These are phyloP conservation scores for Paulownia fortunei DNA, from an alignment of 257 asterid species.

Conservation along the genomic window DNA sequence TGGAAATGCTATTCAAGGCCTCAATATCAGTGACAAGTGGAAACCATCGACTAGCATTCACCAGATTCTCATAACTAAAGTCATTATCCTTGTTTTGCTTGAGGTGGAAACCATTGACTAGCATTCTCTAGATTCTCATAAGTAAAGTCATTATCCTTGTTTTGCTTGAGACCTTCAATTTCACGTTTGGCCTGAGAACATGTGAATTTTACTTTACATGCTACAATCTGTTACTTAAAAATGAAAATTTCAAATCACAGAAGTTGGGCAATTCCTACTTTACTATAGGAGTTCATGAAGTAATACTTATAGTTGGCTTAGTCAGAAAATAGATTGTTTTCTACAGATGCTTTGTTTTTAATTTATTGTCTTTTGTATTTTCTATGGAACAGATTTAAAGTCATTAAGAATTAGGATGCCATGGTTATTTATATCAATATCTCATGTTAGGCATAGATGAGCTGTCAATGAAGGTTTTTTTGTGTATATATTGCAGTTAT, in stretches of 20 bases:
- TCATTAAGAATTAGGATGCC: slow-evolving; percentile 16
- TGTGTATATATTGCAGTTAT: slow-evolving; percentile 59
- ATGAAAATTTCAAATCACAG: neutral
- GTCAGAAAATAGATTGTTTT: neutral
- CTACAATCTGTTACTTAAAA: neutral
- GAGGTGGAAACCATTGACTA: neutral
- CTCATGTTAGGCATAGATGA: slow-evolving; percentile 17
- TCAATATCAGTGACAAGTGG: neutral
- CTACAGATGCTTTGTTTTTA: neutral
- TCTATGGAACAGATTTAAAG: neutral
- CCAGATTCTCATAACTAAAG: neutral
- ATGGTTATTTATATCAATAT: neutral
- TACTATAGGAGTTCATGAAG: neutral
- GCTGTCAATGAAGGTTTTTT: neutral
- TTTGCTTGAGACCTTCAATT: neutral
- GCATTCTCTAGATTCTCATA: neutral
- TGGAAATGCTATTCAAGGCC: neutral
- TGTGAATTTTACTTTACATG: neutral
- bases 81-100: slow-evolving; percentile 5
- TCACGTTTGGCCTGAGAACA: neutral
- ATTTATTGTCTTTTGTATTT: neutral
- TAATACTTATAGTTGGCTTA: neutral
- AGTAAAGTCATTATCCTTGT: neutral
- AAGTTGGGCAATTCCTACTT: slow-evolving; percentile 3
- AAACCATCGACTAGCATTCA: neutral